Evolutionary conservation across 108 stramenopile species (phyloP).

Genomic region (Mediolabrus comicus): DNA sequence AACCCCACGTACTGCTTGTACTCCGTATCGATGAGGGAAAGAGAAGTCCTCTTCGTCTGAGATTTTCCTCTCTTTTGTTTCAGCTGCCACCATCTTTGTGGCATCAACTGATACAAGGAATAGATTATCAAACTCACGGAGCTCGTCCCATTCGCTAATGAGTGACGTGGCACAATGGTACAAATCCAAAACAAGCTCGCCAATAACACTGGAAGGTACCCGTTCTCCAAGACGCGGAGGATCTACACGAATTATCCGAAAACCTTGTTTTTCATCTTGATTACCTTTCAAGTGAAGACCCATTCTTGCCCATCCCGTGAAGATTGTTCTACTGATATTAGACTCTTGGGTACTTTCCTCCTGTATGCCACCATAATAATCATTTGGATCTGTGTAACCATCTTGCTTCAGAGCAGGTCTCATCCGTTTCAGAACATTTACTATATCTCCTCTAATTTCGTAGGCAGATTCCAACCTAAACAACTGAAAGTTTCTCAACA

Average conservation of each 20-base stretch:
- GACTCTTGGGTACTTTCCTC: constrained; percentile 42
- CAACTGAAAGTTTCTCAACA: constrained; percentile 89
- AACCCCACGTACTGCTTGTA: constrained; percentile 76
- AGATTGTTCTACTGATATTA: constrained; percentile 51
- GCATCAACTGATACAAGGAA: constrained; percentile 87
- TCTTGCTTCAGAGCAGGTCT: constrained; percentile 46
- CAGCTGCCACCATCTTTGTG: constrained; percentile 57
- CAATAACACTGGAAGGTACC: constrained; percentile 72
- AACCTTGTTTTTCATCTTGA: constrained; percentile 19
- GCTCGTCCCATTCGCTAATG: constrained; percentile 89
- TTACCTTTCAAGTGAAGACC: constrained; percentile 61
- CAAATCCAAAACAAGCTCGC: constrained; percentile 82
- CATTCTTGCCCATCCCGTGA: constrained; percentile 86
- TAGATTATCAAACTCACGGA: constrained; percentile 91
- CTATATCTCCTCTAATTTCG: constrained; percentile 90
- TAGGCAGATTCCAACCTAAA: constrained; percentile 90
- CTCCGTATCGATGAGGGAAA: constrained; percentile 76
- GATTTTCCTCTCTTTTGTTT: constrained; percentile 57
- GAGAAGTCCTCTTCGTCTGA: constrained; percentile 83
- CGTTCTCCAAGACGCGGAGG: constrained; percentile 85
- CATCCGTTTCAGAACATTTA: constrained; percentile 81
- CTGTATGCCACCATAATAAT: constrained; percentile 43
- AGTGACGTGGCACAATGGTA: constrained; percentile 73
- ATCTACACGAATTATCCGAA: constrained; percentile 73
- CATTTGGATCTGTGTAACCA: constrained; percentile 36